Percentiles rank a stretch among this genome's conserved stretches.
Evolutionary conservation across 441 rosid genomes (phyloP).

Genomic region (Sinapis alba): DNA sequence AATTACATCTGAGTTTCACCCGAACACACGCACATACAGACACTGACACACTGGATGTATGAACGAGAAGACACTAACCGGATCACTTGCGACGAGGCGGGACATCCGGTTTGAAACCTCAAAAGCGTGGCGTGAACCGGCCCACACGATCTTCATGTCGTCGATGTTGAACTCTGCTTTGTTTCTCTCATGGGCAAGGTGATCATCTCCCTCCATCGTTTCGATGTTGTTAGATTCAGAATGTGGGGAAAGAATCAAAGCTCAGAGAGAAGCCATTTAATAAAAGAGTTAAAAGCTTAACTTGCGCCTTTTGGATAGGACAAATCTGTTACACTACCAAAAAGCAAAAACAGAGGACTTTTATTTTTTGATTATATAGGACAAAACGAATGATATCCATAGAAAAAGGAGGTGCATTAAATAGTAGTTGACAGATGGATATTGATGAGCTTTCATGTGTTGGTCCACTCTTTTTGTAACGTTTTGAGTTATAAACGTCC

Average conservation of each 20-base stretch:
- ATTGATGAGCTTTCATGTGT: background rate
- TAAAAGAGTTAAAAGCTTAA: background rate
- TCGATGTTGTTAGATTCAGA: background rate
- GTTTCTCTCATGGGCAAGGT: constrained; percentile 68
- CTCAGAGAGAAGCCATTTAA: background rate
- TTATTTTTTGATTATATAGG: background rate
- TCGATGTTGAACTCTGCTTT: constrained; percentile 77
- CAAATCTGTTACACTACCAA: background rate
- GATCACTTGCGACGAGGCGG: constrained; percentile 91
- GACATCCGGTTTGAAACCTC: constrained; percentile 81
- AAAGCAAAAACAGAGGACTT: background rate
- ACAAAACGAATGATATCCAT: background rate
- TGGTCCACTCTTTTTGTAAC: too few species aligned
- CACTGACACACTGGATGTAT: background rate
- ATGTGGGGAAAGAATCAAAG: background rate
- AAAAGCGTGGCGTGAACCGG: constrained; percentile 76
- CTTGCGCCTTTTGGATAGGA: background rate
- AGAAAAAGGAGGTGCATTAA: background rate
- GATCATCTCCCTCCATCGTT: constrained; percentile 58
- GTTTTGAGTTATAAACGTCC: too few species aligned
- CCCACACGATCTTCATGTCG: constrained; percentile 92
- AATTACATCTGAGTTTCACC: background rate
- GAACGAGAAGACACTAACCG: constrained; percentile 45
- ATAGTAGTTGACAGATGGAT: background rate
- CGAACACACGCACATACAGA: background rate